Base-by-base conservation (phyloP, 2,329 filamentous ascomycete species). In the Colletotrichum destructivum region DNA sequence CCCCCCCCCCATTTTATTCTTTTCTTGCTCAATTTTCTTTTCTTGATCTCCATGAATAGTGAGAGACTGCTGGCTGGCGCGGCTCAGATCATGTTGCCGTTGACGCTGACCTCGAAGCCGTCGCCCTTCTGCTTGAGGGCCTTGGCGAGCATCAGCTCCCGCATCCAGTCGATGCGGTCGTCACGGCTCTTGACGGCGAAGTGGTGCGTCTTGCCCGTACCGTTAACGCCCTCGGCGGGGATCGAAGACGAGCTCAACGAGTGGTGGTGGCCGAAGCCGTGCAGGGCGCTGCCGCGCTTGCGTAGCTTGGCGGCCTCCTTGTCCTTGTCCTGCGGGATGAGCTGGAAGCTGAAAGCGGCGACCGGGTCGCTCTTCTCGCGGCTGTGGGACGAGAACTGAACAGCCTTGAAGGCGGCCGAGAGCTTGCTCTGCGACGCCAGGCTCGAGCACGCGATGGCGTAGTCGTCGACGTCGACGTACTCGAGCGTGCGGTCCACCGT, bases 121-220 rank as follows among this genome's bases (percentile, higher is more conserved):
- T 94, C 91, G 57, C 90, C 91, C 88, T 95, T 96, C 82, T 94
- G 92, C 85, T 92, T 93, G 79, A 94, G 85, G 21, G 94, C 94
- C 85, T 96, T 96, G 65, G 94, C 94, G 56, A 97, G 89, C 94
- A 97, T 97, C 73, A 97, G 85, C 87, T 97, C 94, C 66, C 94
- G 88, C 94, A 97, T 97, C 96, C 96, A 99, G 81, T 98, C 96
- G 78, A 98, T 98, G 73, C 96, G 89, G 80, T 98, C 94, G 79
- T 98, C 94, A 16, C 95, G 89, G 77, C 88, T 90, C 83, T 92
- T 93, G 76, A 98, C 96, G 0, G 96, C 94, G 80, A 98, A 98
- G 80, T 98, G 94, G 79, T 98, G 96, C 55, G 94, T 93, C 87
- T 98, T 98, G 77, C 90, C 90, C 13, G 88, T 90, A 67, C 89